Evolutionary conservation across 441 rosid genomes (phyloP).

Genomic region (Raphanus hybrid): DNA sequence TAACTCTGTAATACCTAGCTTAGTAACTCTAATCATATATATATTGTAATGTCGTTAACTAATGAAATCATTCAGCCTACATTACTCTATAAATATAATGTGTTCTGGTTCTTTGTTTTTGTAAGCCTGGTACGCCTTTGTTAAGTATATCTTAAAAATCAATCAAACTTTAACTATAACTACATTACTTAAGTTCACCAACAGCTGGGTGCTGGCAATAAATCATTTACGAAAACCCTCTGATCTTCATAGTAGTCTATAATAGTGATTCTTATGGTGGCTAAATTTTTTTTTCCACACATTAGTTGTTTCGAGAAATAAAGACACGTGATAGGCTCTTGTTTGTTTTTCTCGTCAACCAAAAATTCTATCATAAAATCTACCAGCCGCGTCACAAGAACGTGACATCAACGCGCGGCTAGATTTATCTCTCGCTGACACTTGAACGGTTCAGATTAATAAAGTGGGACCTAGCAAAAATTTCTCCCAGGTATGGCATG

Average conservation of each 20-base stretch:
- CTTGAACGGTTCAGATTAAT: constrained; percentile 14
- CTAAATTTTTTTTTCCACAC: not conserved
- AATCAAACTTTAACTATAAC: no score
- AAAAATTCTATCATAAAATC: constrained; percentile 17
- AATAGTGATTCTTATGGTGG: not conserved
- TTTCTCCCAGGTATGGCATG: constrained; percentile 32
- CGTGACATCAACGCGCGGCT: constrained; percentile 36
- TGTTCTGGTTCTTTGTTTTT: not conserved
- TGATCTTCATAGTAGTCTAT: no score
- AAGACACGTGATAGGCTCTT: constrained; percentile 39
- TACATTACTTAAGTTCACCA: no score
- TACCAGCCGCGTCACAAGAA: constrained; percentile 15
- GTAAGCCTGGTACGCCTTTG: no score
- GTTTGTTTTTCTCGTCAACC: constrained; percentile 28
- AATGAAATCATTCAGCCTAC: no score
- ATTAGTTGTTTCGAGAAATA: constrained; percentile 31
- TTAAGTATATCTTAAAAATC: no score
- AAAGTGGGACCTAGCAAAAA: not conserved
- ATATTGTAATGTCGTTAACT: no score
- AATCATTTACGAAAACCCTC: no score
- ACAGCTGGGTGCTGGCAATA: no score
- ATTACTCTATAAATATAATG: no score
- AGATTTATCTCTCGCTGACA: not conserved
- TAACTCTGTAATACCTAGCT: no score
- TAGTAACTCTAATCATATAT: no score